Evolutionary conservation across 1,284 basidiomycete species (phyloP).

Genomic region (Termitomyces sp.): DNA sequence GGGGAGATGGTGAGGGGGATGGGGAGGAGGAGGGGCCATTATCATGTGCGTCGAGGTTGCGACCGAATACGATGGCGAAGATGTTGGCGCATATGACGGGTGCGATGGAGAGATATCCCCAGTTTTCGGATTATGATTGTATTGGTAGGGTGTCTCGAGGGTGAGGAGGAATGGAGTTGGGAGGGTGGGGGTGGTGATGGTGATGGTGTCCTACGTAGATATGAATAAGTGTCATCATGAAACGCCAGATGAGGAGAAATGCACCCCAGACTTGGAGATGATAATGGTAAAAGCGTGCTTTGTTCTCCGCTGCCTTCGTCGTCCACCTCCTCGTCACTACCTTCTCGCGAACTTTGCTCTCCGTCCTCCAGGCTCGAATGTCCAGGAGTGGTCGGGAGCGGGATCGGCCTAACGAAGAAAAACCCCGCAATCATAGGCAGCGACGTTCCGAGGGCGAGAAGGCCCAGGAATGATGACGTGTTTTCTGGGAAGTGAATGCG

Average conservation of each 20-base stretch:
- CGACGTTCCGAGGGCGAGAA: slow-evolving; percentile 35
- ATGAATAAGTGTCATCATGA: not conserved
- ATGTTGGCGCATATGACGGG: slow-evolving; percentile 81
- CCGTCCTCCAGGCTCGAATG: not conserved
- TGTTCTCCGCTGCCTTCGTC: not conserved
- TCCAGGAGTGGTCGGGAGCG: slow-evolving; percentile 25
- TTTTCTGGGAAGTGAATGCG: slow-evolving; percentile 33
- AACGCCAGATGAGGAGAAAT: too few relatives aligned
- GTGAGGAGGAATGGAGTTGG: not conserved
- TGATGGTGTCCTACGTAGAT: not conserved
- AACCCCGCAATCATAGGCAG: slow-evolving; percentile 38
- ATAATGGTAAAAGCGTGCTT: not conserved
- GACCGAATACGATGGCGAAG: slow-evolving; percentile 81
- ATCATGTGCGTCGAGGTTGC: slow-evolving; percentile 67
- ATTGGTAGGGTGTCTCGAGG: slow-evolving; percentile 3
- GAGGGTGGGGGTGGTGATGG: not conserved
- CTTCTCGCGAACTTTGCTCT: not conserved
- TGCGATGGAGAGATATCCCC: slow-evolving; percentile 74
- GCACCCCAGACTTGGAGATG: not conserved
- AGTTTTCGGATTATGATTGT: slow-evolving; percentile 68
- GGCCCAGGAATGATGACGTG: slow-evolving; percentile 33
- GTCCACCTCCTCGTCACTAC: not conserved
- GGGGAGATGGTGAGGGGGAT: not conserved
- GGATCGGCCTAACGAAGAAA: slow-evolving; percentile 34
- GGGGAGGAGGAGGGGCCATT: slow-evolving; percentile 19